phyloP scores from a whole-genome alignment of 805 yeast species.

The Candida argentea region DNA sequence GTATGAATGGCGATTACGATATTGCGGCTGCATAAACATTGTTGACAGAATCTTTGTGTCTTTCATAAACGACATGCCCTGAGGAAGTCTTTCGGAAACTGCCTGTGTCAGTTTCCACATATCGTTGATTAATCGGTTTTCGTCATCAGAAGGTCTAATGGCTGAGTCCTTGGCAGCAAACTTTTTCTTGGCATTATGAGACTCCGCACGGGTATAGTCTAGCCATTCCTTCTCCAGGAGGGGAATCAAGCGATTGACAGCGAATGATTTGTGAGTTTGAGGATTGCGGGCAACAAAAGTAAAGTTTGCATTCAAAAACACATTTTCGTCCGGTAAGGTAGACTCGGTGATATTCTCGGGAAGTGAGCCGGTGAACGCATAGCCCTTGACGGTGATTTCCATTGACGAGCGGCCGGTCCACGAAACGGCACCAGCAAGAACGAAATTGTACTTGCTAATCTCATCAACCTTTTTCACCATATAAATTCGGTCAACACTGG shows the following conservation, averaged over 20 bases:
- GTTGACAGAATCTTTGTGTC: constrained; percentile 68
- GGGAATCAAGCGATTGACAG: constrained; percentile 75
- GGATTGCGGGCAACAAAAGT: constrained; percentile 96
- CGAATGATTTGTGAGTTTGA: constrained; percentile 79
- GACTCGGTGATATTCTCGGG: constrained; percentile 47
- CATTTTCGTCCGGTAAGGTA: constrained; percentile 52
- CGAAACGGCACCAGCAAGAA: constrained; percentile 82
- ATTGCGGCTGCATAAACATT: constrained; percentile 91
- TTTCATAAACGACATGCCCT: constrained; percentile 52
- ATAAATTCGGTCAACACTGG: constrained; percentile 85
- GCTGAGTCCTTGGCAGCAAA: constrained; percentile 58
- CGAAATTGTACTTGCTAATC: constrained; percentile 61
- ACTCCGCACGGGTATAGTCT: constrained; percentile 81
- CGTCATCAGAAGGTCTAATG: constrained; percentile 57
- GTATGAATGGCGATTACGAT: constrained; percentile 86
- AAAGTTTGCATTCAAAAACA: constrained; percentile 81
- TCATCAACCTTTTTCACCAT: constrained; percentile 79
- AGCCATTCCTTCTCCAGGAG: constrained; percentile 66
- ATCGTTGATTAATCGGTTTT: constrained; percentile 64
- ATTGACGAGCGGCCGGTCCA: constrained; percentile 94
- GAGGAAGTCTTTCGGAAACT: constrained; percentile 31
- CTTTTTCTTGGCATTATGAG: constrained; percentile 81
- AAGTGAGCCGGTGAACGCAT: constrained; percentile 50
- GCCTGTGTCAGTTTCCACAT: constrained; percentile 46
- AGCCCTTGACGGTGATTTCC: constrained; percentile 90